These are phyloP conservation scores for Talaromyces sp. DNA, from an alignment of 2,329 filamentous ascomycete species.

Conservation along the genomic window DNA sequence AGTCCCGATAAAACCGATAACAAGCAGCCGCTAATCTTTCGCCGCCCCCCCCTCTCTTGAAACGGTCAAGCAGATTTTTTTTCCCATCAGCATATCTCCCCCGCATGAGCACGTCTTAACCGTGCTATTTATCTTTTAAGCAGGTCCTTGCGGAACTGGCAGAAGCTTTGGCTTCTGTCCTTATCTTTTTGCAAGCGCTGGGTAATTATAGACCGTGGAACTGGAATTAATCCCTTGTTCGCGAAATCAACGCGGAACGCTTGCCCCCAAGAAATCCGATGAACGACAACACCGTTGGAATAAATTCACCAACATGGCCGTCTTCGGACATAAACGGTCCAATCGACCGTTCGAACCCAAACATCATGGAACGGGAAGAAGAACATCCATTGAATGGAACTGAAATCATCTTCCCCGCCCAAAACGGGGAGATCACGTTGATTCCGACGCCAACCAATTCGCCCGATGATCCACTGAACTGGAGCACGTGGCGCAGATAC, in stretches of 20 bases:
- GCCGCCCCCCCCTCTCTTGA: background rate
- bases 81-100: background rate
- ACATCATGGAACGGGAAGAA: slow-evolving; percentile 17
- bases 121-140: slow-evolving; percentile 6
- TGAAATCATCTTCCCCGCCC: slow-evolving; percentile 24
- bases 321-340: background rate
- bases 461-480: slow-evolving; percentile 58
- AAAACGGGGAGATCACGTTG: slow-evolving; percentile 52
- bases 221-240: too few relatives aligned
- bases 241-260: background rate
- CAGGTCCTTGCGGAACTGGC: slow-evolving; percentile 5
- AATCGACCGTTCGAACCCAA: background rate
- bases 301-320: slow-evolving; percentile 2
- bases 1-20: too few relatives aligned
- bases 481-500: slow-evolving; percentile 51
- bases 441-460: slow-evolving; percentile 57
- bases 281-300: slow-evolving; percentile 1
- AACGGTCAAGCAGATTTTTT: background rate
- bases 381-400: slow-evolving; percentile 19
- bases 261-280: background rate
- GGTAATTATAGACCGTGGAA: too few relatives aligned
- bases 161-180: slow-evolving; percentile 6
- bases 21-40: background rate
- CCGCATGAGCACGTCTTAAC: slow-evolving; percentile 4
- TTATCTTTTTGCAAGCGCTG: background rate